A percentile compares a stretch with the other conserved stretches of the same genome.
These are phyloP conservation scores for Schizochytrium sp. DNA, from an alignment of 108 stramenopile species.

Conservation along the genomic window DNA sequence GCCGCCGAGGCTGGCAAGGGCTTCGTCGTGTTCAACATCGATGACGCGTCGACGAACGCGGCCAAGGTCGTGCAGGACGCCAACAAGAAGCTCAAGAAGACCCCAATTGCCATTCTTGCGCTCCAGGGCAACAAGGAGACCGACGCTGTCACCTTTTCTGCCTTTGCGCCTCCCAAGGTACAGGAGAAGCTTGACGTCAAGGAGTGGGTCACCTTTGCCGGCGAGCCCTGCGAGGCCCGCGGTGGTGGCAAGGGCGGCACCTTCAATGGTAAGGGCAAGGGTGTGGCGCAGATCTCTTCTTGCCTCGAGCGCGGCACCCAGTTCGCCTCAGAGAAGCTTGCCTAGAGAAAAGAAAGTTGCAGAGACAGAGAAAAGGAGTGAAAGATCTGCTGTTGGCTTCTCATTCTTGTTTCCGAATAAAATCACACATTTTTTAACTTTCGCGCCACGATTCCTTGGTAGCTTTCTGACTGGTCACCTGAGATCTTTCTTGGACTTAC, in stretches of 20 bases:
- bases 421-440: too few species aligned
- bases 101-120: background rate
- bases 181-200: background rate
- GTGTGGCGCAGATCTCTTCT: background rate
- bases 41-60: background rate
- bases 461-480: too few species aligned
- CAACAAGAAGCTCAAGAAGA: constrained; percentile 8
- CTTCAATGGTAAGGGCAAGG: background rate
- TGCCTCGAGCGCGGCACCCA: background rate
- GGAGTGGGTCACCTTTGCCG: background rate
- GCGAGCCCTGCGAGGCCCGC: background rate
- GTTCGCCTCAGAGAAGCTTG: background rate
- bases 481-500: too few species aligned
- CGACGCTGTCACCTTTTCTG: background rate
- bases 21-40: background rate
- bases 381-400: too few species aligned
- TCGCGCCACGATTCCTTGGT: too few species aligned
- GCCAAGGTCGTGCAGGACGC: background rate
- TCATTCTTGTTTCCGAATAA: too few species aligned
- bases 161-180: background rate
- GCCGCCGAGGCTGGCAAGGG: background rate
- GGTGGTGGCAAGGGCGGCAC: background rate
- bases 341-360: background rate
- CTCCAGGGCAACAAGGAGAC: background rate
- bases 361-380: too few species aligned